Base-by-base conservation (phyloP, 208 protist species). In the Crithidia bombi region DNA sequence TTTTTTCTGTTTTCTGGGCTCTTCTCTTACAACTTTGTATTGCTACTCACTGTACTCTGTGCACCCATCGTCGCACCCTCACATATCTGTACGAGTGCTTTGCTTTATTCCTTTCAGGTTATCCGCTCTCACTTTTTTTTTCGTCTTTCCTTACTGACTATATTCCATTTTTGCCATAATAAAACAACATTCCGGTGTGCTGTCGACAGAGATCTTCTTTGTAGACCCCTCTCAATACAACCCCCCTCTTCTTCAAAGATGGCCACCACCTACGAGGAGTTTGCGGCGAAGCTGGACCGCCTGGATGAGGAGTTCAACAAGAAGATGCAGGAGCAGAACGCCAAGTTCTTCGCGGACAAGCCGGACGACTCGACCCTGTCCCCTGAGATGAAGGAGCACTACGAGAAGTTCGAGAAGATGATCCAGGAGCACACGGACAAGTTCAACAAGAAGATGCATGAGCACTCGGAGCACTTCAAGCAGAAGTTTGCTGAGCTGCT, bases 301-400 rank as follows among this genome's bases (percentile, higher is more conserved):
- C 85, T 96, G 63, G 89, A 94, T 71, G 83, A 82, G 39, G 91
- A 96, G 83, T 94, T 95, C 59, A 79, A 79, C 47, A 93, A 92
- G 81, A 95, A 95, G 86, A 94, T 96, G 90, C 90, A 95, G 79
- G 89, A 95, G 63, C 91, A 95, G 81, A 94, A 95, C 83, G 91
- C 93, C 75, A 93, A 91, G 82, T 96, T 96, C 81, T 96, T 96
- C 68, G 88, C 89, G 47, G 89, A 95, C 83, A 95, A 95, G 78
- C 91, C 91, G 35, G 89, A 93, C 58, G 89, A 96, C 68, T 83
- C 77, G 58, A 91, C 89, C 21, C 86, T 96, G 64, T 96, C 91
- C 7, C 89, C 91, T 44, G 89, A 96, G 77, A 93, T 94, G 86
- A 95, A 93, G 85, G 89, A 95, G 78, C 89, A 95, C 86, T 96